Evolutionary conservation across 768 basidiomycete species (phyloP), one percentile per base, ranked within the genome.

Genomic region (Mycena polygramma): DNA sequence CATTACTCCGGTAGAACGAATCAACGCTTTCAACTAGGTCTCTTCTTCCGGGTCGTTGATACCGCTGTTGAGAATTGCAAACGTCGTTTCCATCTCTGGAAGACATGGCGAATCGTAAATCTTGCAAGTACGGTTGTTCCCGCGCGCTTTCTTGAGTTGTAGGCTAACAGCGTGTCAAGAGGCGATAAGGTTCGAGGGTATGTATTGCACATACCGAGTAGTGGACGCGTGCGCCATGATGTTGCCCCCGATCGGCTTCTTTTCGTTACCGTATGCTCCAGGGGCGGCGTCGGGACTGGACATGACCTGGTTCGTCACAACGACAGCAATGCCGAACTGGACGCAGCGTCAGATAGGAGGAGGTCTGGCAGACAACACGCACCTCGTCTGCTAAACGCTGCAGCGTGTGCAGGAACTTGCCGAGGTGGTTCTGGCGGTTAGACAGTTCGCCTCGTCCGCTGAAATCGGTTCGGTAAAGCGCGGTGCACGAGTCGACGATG

Each of bases 221-320:
- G 98, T 99, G 1, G 96, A 97, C 10, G 98, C 98, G 83, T 99
- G 98, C 1, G 98, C 98, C 89, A 99, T 93, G 76, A 99, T 99
- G 80, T 99, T 99, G 26, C 97, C 97, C 54, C 98, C 98, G 63
- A 99, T 97, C 19, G 98, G 98, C 81, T 99, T 99, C 87, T 98
- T 97, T 82, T 96, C 94, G 76, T 98, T 95, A 5, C 89, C 92
- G 71, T 94, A 95, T 22, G 95, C 94, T 15, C 94, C 93, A 57
- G 95, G 95, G 4, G 93, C 90, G 36, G 95, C 96, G 78, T 99
- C 98, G 2, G 98, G 97, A 66, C 91, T 97, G n/a, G 98, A 98
- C 89, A 99, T 98, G 74, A 99, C 98, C 80, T 99, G 98, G 79
- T 99, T 99, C 6, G 95, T 94, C 49, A 98, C 92, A 14, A 99